These are phyloP conservation scores for Asterionellopsis glacialis DNA, from an alignment of 108 stramenopile genomes.

Conservation along the genomic window DNA sequence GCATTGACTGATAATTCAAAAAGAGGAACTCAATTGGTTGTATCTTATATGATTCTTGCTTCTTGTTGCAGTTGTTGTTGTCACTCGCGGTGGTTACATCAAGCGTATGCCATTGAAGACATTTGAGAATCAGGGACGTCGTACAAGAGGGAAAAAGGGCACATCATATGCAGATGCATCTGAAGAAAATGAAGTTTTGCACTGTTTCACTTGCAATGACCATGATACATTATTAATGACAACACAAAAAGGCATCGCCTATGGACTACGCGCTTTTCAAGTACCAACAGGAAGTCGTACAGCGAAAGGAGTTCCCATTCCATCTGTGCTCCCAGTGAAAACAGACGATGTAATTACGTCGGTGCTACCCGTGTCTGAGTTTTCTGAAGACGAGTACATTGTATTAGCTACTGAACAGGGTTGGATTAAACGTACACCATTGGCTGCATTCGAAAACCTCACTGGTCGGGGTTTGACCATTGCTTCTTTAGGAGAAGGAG, in stretches of 20 bases:
- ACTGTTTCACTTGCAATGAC: constrained; percentile 95
- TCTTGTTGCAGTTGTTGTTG: constrained; percentile 69
- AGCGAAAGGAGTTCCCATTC: constrained; percentile 79
- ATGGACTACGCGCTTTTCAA: constrained; percentile 88
- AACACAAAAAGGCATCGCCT: constrained; percentile 87
- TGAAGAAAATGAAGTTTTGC: constrained; percentile 75
- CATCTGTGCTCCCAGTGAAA: constrained; percentile 75
- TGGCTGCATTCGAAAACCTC: constrained; percentile 85
- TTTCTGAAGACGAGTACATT: constrained; percentile 71
- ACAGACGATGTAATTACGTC: constrained; percentile 62
- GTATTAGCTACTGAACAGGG: constrained; percentile 91
- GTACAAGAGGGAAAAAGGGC: constrained; percentile 79
- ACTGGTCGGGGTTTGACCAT: constrained; percentile 84
- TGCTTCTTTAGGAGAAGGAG: constrained; percentile 82
- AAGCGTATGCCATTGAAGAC: constrained; percentile 93
- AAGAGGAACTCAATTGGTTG: not conserved
- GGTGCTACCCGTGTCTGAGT: constrained; percentile 72
- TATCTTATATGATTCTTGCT: not conserved
- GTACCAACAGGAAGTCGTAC: constrained; percentile 72
- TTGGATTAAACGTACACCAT: constrained; percentile 91
- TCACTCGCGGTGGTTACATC: constrained; percentile 91
- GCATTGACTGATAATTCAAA: not conserved
- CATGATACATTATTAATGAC: constrained; percentile 94
- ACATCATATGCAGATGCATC: constrained; percentile 49
- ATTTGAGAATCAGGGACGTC: constrained; percentile 87